Percentiles rank a stretch among this genome's conserved stretches.
Evolutionary conservation across 2,329 filamentous ascomycete species (phyloP).

Genomic region (Nothopassalora personata): DNA sequence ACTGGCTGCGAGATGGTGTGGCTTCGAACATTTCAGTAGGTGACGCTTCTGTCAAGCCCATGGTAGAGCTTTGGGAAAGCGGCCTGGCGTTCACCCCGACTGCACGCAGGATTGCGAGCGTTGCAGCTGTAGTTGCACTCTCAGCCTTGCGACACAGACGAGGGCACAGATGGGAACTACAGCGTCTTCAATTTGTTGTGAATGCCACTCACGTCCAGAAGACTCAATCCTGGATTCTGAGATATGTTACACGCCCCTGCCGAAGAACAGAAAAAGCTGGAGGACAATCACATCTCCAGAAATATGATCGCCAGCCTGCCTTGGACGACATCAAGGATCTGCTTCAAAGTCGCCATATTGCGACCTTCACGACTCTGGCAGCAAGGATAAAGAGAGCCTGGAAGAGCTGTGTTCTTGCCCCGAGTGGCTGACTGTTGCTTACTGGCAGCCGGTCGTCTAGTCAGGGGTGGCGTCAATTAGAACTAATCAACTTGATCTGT

Average conservation of each 20-base stretch:
- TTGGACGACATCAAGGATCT: neutral
- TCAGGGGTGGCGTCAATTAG: no score
- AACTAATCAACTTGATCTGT: no score
- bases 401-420: no score
- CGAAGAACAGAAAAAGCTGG: neutral
- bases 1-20: neutral
- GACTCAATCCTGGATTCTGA: neutral
- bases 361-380: no score
- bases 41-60: neutral
- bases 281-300: neutral
- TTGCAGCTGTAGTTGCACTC: neutral
- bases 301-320: neutral
- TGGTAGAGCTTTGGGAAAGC: neutral
- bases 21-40: neutral
- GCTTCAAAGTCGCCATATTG: no score
- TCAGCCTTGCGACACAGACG: neutral
- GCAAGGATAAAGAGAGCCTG: no score
- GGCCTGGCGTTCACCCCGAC: neutral
- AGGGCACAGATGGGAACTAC: neutral
- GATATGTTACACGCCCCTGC: neutral
- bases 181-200: neutral
- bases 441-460: no score
- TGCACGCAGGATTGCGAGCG: neutral
- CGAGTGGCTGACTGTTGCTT: no score
- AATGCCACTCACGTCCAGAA: neutral